Percentiles rank a stretch among this genome's conserved stretches.
Evolutionary conservation across 306 rosid genomes (phyloP).

Genomic region (Trifolium repens): DNA sequence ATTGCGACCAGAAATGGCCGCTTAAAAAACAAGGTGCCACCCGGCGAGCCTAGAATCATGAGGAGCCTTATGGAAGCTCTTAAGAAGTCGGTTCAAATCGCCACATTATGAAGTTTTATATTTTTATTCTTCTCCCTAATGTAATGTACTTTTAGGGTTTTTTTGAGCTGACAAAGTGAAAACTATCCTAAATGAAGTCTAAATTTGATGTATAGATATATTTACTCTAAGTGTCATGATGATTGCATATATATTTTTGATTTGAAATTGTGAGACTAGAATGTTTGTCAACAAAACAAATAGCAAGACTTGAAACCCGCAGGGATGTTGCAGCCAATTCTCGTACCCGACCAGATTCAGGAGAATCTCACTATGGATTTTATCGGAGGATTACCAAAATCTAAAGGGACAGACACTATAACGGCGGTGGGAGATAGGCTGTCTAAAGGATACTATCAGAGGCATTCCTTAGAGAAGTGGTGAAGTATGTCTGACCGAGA

Average conservation of each 20-base stretch:
- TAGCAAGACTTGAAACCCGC: too few species aligned
- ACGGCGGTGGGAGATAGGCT: too few species aligned
- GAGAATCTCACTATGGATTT: too few species aligned
- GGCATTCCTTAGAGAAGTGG: too few species aligned
- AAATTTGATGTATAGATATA: slow-evolving; percentile 27
- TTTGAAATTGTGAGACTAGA: not conserved
- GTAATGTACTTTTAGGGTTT: not conserved
- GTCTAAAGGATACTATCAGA: too few species aligned
- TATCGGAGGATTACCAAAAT: too few species aligned
- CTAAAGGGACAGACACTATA: too few species aligned
- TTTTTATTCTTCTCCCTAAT: not conserved
- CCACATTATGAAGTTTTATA: slow-evolving; percentile 52
- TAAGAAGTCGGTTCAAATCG: slow-evolving; percentile 76
- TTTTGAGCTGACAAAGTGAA: slow-evolving; percentile 7
- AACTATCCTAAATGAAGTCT: slow-evolving; percentile 12
- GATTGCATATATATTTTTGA: not conserved
- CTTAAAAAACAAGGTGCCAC: slow-evolving; percentile 67
- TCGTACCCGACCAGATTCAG: too few species aligned
- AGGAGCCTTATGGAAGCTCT: slow-evolving; percentile 85
- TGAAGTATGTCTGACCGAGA: too few species aligned
- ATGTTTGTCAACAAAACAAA: too few species aligned
- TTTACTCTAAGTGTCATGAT: slow-evolving; percentile 2
- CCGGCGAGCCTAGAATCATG: slow-evolving; percentile 95
- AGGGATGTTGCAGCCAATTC: too few species aligned
- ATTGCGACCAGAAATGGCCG: slow-evolving; percentile 85